Evolutionary conservation across 2,329 filamentous ascomycete species (phyloP).

Genomic region (Ceratocystis diversiconidia): DNA sequence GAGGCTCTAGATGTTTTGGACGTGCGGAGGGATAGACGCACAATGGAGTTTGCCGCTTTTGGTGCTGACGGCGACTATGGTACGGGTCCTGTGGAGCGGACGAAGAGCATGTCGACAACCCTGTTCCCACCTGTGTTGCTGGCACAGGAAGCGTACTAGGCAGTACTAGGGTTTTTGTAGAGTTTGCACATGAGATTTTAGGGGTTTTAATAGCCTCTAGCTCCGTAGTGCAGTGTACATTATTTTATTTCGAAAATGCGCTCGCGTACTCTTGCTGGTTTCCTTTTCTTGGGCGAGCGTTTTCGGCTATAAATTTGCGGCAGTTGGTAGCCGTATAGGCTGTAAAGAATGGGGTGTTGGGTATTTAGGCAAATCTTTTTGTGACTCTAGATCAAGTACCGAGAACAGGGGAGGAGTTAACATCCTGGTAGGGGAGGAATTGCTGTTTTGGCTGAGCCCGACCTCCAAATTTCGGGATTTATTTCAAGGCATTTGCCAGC

Average conservation of each 20-base stretch:
- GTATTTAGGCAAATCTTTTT: not conserved
- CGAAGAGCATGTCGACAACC: constrained; percentile 7
- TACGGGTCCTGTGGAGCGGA: not conserved
- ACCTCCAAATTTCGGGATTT: not conserved
- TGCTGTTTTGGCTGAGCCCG: not conserved
- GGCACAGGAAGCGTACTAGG: constrained; percentile 11
- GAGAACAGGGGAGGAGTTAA: not conserved
- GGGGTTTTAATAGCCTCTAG: not conserved
- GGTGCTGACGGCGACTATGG: constrained; percentile 61
- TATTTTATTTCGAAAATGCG: not conserved
- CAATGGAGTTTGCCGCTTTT: constrained; percentile 45
- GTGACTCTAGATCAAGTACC: not conserved
- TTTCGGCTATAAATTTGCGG: not conserved
- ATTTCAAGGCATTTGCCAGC: not conserved
- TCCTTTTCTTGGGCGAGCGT: not conserved
- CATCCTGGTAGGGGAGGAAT: not conserved
- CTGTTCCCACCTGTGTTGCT: constrained; percentile 13
- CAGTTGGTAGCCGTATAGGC: not conserved
- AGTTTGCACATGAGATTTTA: not conserved
- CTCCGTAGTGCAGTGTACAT: not conserved
- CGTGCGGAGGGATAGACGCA: constrained; percentile 48
- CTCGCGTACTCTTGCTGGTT: not conserved
- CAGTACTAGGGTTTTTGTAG: not conserved
- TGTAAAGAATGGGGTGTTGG: not conserved
- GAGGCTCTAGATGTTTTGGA: constrained; percentile 64